Evolutionary conservation across 306 rosid genomes (phyloP).

Genomic region (Crataegus laevigata): DNA sequence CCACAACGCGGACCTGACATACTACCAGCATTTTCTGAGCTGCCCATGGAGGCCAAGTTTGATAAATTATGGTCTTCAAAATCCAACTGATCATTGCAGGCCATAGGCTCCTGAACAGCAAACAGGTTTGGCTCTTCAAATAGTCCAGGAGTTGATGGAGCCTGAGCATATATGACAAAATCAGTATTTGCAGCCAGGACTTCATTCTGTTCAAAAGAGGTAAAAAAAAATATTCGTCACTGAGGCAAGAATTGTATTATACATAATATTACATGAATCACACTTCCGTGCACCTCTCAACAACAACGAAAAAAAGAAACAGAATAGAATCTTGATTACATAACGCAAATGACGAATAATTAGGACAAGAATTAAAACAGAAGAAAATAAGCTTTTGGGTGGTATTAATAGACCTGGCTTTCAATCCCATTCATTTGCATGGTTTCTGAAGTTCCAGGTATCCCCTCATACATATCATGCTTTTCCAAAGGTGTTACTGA

Average conservation of each 20-base stretch:
- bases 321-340: neutral
- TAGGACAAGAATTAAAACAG: neutral
- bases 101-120: constrained; percentile 46
- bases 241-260: neutral
- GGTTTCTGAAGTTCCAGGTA: constrained; percentile 25
- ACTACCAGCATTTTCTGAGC: constrained; percentile 20
- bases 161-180: constrained; percentile 44
- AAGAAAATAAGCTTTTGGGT: neutral
- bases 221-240: constrained; percentile 9
- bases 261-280: neutral
- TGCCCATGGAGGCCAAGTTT: constrained; percentile 27
- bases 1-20: constrained; percentile 19
- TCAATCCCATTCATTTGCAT: constrained; percentile 30
- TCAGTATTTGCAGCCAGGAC: constrained; percentile 26
- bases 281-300: neutral
- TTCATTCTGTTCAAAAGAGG: constrained; percentile 42
- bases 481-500: constrained; percentile 21
- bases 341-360: neutral
- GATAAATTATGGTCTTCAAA: constrained; percentile 40
- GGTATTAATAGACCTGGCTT: constrained; percentile 27
- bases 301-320: neutral
- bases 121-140: constrained; percentile 48
- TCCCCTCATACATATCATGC: constrained; percentile 45
- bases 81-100: constrained; percentile 42
- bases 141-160: constrained; percentile 63